These are phyloP conservation scores for Solanum lycopersicoides DNA, from an alignment of 257 asterid species.

Conservation along the genomic window DNA sequence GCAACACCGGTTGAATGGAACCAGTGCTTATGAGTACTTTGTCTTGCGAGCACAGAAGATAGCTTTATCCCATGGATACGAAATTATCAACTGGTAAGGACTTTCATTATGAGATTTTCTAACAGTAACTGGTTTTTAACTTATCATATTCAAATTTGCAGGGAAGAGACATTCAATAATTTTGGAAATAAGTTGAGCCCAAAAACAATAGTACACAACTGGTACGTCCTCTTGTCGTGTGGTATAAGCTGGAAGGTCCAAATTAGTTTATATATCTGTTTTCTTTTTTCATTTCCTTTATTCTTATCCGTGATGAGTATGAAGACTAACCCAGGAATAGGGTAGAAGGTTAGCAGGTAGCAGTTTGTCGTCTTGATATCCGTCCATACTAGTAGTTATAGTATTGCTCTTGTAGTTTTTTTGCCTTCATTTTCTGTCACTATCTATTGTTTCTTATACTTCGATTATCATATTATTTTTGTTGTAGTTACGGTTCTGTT, in stretches of 20 bases:
- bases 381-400: neutral
- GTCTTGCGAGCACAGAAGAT: slow-evolving; percentile 79
- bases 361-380: neutral
- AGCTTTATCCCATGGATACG: slow-evolving; percentile 85
- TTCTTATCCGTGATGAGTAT: neutral
- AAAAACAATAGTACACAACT: slow-evolving; percentile 78
- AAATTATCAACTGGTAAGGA: slow-evolving; percentile 79
- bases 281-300: neutral
- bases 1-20: slow-evolving; percentile 22
- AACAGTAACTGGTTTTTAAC: neutral
- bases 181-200: slow-evolving; percentile 79
- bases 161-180: slow-evolving; percentile 96
- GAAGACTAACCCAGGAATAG: neutral
- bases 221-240: slow-evolving; percentile 29
- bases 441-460: neutral
- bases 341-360: neutral
- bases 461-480: neutral
- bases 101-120: neutral
- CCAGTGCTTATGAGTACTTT: slow-evolving; percentile 65
- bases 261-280: neutral
- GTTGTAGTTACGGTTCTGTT: neutral
- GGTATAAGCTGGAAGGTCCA: neutral
- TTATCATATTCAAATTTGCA: slow-evolving; percentile 10
- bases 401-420: neutral
- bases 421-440: neutral